Conservation (phyloP, 1,139 yeast species). For the Yamadazyma diospyri region DNA sequence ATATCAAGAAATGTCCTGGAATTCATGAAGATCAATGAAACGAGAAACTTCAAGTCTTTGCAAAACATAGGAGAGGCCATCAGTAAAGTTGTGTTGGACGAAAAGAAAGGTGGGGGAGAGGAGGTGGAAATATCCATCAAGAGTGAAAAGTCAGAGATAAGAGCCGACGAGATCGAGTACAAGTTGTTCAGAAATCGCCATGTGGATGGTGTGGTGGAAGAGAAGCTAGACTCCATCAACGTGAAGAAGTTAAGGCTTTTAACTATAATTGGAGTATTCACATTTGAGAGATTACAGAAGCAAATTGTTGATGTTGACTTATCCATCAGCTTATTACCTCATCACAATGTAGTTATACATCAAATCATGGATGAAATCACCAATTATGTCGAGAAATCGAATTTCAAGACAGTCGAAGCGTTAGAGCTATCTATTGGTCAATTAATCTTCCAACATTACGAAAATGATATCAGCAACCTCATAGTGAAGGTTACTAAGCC, state of each 20-base stretch:
- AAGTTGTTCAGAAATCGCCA: slow-evolving; percentile 25
- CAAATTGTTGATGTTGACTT: slow-evolving; percentile 72
- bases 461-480: slow-evolving; percentile 35
- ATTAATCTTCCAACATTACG: slow-evolving; percentile 43
- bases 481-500: slow-evolving; percentile 74
- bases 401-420: slow-evolving; percentile 92
- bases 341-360: slow-evolving; percentile 30
- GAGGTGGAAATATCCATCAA: slow-evolving; percentile 43
- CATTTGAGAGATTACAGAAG: slow-evolving; percentile 76
- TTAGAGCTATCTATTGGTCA: slow-evolving; percentile 74
- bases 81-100: slow-evolving; percentile 45
- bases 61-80: slow-evolving; percentile 57
- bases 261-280: slow-evolving; percentile 86
- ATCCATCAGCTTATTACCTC: slow-evolving; percentile 38
- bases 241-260: slow-evolving; percentile 56
- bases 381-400: slow-evolving; percentile 64
- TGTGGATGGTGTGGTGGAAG: slow-evolving; percentile 14
- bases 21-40: slow-evolving; percentile 45
- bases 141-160: slow-evolving; percentile 52
- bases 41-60: slow-evolving; percentile 48
- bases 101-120: slow-evolving; percentile 50
- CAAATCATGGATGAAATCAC: slow-evolving; percentile 45
- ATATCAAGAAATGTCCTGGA: slow-evolving; percentile 60
- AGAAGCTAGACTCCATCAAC: slow-evolving; percentile 34
- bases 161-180: slow-evolving; percentile 51